A percentile compares a stretch with the other conserved stretches of the same genome.
Evolutionary conservation across 345 rosid genomes (phyloP).

Genomic region (Zanthoxylum bungeanum): DNA sequence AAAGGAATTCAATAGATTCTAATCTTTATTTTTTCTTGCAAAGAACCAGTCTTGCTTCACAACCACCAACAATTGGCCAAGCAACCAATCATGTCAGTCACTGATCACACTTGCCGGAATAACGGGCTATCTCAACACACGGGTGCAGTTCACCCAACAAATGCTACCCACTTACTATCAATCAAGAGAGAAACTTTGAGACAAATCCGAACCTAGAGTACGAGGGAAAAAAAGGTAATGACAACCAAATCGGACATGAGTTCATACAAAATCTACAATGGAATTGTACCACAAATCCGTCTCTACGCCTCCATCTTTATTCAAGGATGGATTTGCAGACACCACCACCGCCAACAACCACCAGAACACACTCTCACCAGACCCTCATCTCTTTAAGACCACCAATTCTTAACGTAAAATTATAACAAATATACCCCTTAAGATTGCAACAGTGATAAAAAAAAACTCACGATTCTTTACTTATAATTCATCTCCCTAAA

Average conservation of each 20-base stretch:
- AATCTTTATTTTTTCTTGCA: no score
- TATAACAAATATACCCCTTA: conserved; percentile 7
- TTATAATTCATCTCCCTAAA: conserved; percentile 13
- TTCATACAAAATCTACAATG: no score
- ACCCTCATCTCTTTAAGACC: conserved; percentile 20
- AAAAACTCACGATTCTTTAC: conserved; percentile 18
- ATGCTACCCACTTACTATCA: background rate
- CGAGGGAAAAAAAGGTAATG: no score
- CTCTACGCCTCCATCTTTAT: no score
- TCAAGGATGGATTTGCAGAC: no score
- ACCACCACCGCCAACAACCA: no score
- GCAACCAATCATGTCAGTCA: no score
- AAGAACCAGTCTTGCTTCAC: background rate
- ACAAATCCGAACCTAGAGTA: conserved; percentile 14
- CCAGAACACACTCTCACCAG: no score
- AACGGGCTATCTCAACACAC: no score
- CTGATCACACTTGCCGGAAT: background rate
- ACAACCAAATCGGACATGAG: no score
- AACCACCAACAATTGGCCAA: background rate
- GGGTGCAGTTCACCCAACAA: no score
- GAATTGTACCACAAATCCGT: no score
- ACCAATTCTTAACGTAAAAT: background rate
- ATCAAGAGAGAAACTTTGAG: conserved; percentile 1
- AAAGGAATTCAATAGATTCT: conserved; percentile 7
- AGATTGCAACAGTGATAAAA: conserved; percentile 8